Evolutionary conservation across 139 green algal genomes (phyloP).

Genomic region (Pleodorina starrii): DNA sequence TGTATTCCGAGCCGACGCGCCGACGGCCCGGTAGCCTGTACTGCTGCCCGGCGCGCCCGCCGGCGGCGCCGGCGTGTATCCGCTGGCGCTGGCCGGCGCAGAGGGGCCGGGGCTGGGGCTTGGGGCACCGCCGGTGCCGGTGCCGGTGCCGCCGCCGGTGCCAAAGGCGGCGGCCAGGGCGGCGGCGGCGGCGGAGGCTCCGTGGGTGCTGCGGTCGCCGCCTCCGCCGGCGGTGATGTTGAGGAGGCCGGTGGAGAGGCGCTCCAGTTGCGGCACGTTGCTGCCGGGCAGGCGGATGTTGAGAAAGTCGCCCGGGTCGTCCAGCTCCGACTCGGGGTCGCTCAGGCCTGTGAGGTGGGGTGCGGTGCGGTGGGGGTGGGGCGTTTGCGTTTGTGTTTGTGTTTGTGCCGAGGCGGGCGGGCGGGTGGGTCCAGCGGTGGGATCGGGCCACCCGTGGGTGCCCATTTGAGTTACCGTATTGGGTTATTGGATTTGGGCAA

Average conservation of each 20-base stretch:
- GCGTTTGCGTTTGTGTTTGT: too few species aligned
- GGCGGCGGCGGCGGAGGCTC: background rate
- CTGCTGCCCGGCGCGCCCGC: background rate
- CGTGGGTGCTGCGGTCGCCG: background rate
- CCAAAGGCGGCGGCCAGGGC: background rate
- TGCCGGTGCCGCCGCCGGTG: background rate
- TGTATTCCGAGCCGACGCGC: background rate
- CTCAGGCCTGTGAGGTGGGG: background rate
- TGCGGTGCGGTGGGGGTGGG: too few species aligned
- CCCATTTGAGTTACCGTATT: too few species aligned
- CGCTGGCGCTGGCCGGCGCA: background rate
- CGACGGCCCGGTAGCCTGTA: background rate
- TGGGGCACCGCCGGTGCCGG: background rate
- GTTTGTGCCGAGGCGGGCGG: too few species aligned
- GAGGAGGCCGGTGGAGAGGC: conserved; percentile 38
- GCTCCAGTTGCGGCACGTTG: conserved; percentile 31
- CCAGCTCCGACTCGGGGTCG: conserved; percentile 37
- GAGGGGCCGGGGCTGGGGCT: conserved; percentile 11
- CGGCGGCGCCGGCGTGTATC: background rate
- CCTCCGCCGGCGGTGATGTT: background rate
- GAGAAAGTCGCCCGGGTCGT: conserved; percentile 39
- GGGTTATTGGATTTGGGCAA: too few species aligned
- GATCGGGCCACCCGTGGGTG: too few species aligned
- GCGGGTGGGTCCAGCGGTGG: too few species aligned
- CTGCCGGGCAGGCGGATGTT: conserved; percentile 27